Evolutionary conservation across 768 basidiomycete species (phyloP).

Genomic region (Auricularia auricula-judae): DNA sequence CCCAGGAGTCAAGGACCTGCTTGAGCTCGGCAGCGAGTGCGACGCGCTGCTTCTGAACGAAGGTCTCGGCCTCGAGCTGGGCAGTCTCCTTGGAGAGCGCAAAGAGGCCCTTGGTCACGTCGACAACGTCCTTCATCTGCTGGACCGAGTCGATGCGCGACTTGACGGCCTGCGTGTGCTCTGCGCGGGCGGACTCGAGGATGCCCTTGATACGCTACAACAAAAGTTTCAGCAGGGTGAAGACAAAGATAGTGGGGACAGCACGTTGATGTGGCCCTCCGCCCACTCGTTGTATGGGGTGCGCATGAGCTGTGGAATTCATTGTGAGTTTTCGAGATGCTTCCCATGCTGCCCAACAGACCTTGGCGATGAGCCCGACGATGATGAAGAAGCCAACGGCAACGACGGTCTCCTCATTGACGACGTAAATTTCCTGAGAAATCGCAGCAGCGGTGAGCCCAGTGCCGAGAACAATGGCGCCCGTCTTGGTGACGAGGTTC

Average conservation of each 20-base stretch:
- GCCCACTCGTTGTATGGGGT: slow-evolving; percentile 93
- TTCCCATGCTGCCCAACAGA: slow-evolving; percentile 12
- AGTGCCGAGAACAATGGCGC: slow-evolving; percentile 82
- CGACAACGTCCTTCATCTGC: slow-evolving; percentile 93
- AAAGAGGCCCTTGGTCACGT: slow-evolving; percentile 84
- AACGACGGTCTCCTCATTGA: slow-evolving; percentile 92
- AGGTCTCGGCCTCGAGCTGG: slow-evolving; percentile 76
- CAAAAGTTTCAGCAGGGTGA: not conserved
- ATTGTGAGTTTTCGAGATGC: not conserved
- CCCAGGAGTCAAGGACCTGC: slow-evolving; percentile 93
- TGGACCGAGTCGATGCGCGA: slow-evolving; percentile 85
- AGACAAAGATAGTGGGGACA: slow-evolving; percentile 5
- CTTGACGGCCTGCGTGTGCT: slow-evolving; percentile 90
- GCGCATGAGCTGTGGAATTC: slow-evolving; percentile 44
- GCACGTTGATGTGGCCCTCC: slow-evolving; percentile 61
- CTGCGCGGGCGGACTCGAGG: slow-evolving; percentile 68
- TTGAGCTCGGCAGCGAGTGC: slow-evolving; percentile 84
- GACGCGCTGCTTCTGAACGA: slow-evolving; percentile 83
- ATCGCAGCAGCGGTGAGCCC: slow-evolving; percentile 85
- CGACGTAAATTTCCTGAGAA: slow-evolving; percentile 93
- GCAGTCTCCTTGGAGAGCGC: slow-evolving; percentile 95
- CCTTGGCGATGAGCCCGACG: slow-evolving; percentile 73
- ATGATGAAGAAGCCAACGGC: slow-evolving; percentile 77
- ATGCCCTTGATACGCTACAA: slow-evolving; percentile 58
- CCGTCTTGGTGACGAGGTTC: slow-evolving; percentile 89